Percentiles rank a stretch among this genome's conserved stretches.
phyloP scores from a whole-genome alignment of 179 eudicot genomes.

The Spergularia azorica region DNA sequence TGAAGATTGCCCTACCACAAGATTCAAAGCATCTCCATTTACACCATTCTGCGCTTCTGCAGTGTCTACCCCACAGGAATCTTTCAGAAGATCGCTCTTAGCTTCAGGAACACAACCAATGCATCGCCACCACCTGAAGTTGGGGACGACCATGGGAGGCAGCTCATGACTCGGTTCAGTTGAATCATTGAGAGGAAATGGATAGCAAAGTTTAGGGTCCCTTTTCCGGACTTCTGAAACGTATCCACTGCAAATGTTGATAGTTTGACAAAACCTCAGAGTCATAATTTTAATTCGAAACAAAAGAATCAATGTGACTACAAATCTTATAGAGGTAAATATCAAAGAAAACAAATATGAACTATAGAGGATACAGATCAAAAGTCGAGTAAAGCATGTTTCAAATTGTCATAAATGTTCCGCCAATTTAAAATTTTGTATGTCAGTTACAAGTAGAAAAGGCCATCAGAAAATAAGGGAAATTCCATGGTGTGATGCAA shows the following conservation, averaged over 20 bases:
- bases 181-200: constrained; percentile 25
- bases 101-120: constrained; percentile 27
- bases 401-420: no score
- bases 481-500: constrained; percentile 1
- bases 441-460: constrained; percentile 14
- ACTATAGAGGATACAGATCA: background rate
- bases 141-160: constrained; percentile 36
- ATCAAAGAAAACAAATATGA: background rate
- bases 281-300: background rate
- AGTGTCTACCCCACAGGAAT: background rate
- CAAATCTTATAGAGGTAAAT: background rate
- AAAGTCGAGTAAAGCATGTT: no score
- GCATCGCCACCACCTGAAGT: constrained; percentile 36
- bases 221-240: constrained; percentile 34
- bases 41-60: constrained; percentile 22
- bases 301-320: background rate
- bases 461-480: background rate
- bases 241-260: constrained; percentile 37
- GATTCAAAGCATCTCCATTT: constrained; percentile 11
- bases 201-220: constrained; percentile 36
- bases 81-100: background rate
- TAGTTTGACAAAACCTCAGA: background rate
- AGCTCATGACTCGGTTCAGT: constrained; percentile 21
- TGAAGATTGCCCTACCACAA: constrained; percentile 18
- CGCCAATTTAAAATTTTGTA: background rate